Conservation (phyloP, 257 asterid species). For the Henckelia pumila region DNA sequence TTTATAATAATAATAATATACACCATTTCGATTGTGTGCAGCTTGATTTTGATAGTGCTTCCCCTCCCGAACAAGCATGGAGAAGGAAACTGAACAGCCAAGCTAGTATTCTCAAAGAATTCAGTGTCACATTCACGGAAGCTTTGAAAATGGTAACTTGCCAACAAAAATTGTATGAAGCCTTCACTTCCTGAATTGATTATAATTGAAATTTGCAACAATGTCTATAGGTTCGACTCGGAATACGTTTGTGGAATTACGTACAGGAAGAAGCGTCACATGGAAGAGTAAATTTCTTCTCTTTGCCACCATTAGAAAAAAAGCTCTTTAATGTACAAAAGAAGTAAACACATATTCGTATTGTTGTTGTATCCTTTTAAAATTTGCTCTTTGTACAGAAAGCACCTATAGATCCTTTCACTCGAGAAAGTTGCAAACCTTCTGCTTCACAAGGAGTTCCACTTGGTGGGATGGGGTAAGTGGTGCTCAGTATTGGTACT, state of each 20-base stretch:
- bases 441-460: conserved; percentile 98
- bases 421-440: conserved; percentile 85
- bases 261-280: conserved; percentile 96
- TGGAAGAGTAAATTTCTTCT: conserved; percentile 71
- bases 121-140: conserved; percentile 85
- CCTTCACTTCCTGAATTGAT: conserved; percentile 1
- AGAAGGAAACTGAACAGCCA: conserved; percentile 82
- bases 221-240: conserved; percentile 71
- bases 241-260: conserved; percentile 85
- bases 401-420: conserved; percentile 98
- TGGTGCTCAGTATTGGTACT: conserved; percentile 8
- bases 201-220: conserved; percentile 23
- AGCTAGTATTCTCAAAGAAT: conserved; percentile 88
- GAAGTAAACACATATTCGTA: not conserved
- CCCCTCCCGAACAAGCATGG: conserved; percentile 96
- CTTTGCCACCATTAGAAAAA: not conserved
- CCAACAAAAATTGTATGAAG: not conserved
- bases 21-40: conserved; percentile 30
- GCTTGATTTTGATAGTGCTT: conserved; percentile 85
- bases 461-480: conserved; percentile 99
- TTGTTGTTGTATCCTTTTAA: not conserved
- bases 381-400: conserved; percentile 44
- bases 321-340: not conserved
- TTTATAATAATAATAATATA: not conserved
- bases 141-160: conserved; percentile 80